Percentiles rank a stretch among this genome's conserved stretches.
Conservation (phyloP, 1,139 yeast species). For the Torulaspora globosa region DNA sequence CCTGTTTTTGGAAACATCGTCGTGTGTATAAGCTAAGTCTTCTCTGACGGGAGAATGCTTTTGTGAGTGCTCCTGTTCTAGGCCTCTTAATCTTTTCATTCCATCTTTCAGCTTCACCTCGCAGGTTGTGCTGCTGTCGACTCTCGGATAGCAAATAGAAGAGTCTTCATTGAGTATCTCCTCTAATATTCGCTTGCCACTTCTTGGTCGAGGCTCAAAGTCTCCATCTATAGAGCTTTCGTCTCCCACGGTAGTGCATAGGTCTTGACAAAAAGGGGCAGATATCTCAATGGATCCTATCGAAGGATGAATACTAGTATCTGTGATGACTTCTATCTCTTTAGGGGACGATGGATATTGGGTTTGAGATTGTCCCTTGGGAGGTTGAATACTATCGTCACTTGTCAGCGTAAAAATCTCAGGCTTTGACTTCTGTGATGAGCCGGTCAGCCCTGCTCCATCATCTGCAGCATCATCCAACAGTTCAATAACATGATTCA, state of each 20-base stretch:
- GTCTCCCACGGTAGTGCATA: slow-evolving; percentile 2
- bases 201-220: not conserved
- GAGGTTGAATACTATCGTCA: slow-evolving; percentile 1
- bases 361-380: not conserved
- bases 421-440: slow-evolving; percentile 1
- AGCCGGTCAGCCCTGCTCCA: not conserved
- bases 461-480: slow-evolving; percentile 6
- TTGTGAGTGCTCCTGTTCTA: not conserved
- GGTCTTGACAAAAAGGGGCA: slow-evolving; percentile 15
- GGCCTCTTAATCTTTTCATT: not conserved
- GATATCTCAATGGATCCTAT: slow-evolving; percentile 7
- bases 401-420: slow-evolving; percentile 10
- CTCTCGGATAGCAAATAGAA: slow-evolving; percentile 5
- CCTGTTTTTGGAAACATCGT: not conserved
- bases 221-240: not conserved
- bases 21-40: not conserved
- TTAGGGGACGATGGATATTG: slow-evolving; percentile 14
- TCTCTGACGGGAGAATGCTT: no score
- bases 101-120: not conserved
- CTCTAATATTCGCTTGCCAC: slow-evolving; percentile 7
- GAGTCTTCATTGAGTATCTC: slow-evolving; percentile 7
- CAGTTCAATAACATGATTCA: slow-evolving; percentile 13
- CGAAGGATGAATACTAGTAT: slow-evolving; percentile 1
- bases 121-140: not conserved
- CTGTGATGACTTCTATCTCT: slow-evolving; percentile 2